A percentile compares a stretch with the other conserved stretches of the same genome.
phyloP scores from a whole-genome alignment of 176 grass and related monocot species.

The Olyra latifolia region DNA sequence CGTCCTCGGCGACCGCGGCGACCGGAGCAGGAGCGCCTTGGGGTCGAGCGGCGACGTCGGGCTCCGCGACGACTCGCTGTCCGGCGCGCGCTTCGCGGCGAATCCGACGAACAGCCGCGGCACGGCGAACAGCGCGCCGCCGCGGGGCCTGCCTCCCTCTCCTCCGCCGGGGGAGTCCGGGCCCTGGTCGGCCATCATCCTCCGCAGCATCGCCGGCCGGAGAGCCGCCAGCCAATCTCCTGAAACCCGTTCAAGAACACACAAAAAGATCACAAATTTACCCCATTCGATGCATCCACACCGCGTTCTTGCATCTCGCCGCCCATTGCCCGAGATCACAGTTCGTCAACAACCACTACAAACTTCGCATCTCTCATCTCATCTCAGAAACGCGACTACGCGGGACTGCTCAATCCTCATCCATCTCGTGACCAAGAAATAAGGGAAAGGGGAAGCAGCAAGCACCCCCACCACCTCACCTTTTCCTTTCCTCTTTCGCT shows the following conservation, averaged over 20 bases:
- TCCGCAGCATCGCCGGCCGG: slow-evolving; percentile 57
- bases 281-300: not conserved
- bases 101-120: slow-evolving; percentile 71
- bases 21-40: slow-evolving; percentile 60
- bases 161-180: slow-evolving; percentile 21
- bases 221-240: not conserved
- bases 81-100: slow-evolving; percentile 49
- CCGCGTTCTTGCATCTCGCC: not conserved
- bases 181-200: slow-evolving; percentile 50
- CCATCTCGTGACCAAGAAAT: slow-evolving; percentile 29
- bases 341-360: not conserved
- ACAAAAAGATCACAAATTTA: slow-evolving; percentile 17
- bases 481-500: slow-evolving; percentile 19
- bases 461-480: not conserved
- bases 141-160: slow-evolving; percentile 37
- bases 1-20: slow-evolving; percentile 55
- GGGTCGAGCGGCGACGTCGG: slow-evolving; percentile 88
- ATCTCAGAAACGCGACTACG: slow-evolving; percentile 17
- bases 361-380: not conserved
- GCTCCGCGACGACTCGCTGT: slow-evolving; percentile 63
- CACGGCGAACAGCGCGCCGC: slow-evolving; percentile 63
- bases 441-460: not conserved
- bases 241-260: slow-evolving; percentile 30
- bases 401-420: not conserved
- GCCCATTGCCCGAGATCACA: slow-evolving; percentile 4